Percentiles rank a stretch among this genome's conserved stretches.
These are phyloP conservation scores for Inonotus hispidus DNA, from an alignment of 1,284 basidiomycete species.

Conservation along the genomic window DNA sequence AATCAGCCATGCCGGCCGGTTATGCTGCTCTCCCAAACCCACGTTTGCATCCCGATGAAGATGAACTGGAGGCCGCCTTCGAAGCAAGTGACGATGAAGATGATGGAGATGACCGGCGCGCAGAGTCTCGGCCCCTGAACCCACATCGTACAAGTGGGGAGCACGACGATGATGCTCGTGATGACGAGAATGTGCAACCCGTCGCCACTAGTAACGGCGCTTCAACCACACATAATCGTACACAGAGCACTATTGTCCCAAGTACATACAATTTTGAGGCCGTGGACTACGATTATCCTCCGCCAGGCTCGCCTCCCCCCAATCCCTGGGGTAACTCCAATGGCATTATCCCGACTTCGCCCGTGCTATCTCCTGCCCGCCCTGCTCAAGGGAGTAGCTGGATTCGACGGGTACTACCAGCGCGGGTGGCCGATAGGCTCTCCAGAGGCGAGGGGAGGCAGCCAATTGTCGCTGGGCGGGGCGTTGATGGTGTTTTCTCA, in stretches of 20 bases:
- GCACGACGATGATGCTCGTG: conserved; percentile 1
- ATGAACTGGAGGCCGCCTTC: conserved; percentile 74
- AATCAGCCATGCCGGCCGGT: conserved; percentile 48
- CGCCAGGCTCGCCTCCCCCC: conserved; percentile 77
- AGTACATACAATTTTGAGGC: conserved; percentile 81
- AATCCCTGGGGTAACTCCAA: conserved; percentile 77
- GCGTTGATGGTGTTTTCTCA: conserved; percentile 90
- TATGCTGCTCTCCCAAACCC: conserved; percentile 68
- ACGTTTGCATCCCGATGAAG: conserved; percentile 41
- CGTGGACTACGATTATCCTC: conserved; percentile 64
- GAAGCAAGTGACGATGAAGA: conserved; percentile 68
- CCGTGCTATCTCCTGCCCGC: conserved; percentile 32
- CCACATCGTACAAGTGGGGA: conserved; percentile 25
- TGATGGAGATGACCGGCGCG: conserved; percentile 35
- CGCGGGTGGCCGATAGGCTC: conserved; percentile 27
- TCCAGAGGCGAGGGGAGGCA: neutral
- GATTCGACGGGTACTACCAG: conserved; percentile 49
- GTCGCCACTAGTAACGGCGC: neutral
- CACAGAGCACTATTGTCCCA: conserved; percentile 24
- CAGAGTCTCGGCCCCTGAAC: conserved; percentile 51
- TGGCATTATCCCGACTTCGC: conserved; percentile 60
- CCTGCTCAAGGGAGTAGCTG: conserved; percentile 35
- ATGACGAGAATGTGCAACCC: neutral
- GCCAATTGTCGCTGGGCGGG: conserved; percentile 61
- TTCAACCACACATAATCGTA: neutral